Evolutionary conservation across 2,329 filamentous ascomycete genomes (phyloP).

Genomic region (Beauveria australis): DNA sequence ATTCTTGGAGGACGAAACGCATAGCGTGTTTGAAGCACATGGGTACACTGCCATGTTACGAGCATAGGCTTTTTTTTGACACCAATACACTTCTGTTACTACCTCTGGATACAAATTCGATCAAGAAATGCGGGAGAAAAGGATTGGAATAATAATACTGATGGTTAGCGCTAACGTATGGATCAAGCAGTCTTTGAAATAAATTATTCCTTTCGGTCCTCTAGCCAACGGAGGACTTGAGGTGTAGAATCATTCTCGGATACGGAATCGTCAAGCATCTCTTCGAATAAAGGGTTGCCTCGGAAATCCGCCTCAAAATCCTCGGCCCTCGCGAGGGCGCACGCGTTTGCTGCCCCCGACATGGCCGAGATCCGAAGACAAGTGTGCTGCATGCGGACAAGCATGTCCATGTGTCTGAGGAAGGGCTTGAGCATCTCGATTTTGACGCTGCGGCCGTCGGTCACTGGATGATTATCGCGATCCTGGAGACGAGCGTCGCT

Average conservation of each 20-base stretch:
- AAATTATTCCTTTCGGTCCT: too few relatives aligned
- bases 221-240: too few relatives aligned
- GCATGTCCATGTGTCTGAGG: not conserved
- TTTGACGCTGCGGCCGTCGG: not conserved
- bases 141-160: not conserved
- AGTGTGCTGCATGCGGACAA: not conserved
- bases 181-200: not conserved
- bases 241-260: too few relatives aligned
- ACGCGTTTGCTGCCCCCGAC: not conserved
- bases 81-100: not conserved
- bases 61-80: not conserved
- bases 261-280: too few relatives aligned
- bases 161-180: not conserved
- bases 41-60: slow-evolving; percentile 1
- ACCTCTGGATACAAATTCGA: not conserved
- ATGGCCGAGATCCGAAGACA: not conserved
- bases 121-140: not conserved
- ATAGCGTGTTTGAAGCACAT: slow-evolving; percentile 1
- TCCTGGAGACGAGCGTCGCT: too few relatives aligned
- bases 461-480: not conserved
- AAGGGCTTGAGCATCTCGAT: not conserved
- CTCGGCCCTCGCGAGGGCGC: not conserved
- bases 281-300: not conserved
- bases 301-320: not conserved
- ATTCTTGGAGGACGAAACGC: slow-evolving; percentile 21